A percentile compares a stretch with the other conserved stretches of the same genome.
These are phyloP conservation scores for Gaeumannomyces tritici DNA, from an alignment of 2,329 filamentous ascomycete species.

Conservation along the genomic window DNA sequence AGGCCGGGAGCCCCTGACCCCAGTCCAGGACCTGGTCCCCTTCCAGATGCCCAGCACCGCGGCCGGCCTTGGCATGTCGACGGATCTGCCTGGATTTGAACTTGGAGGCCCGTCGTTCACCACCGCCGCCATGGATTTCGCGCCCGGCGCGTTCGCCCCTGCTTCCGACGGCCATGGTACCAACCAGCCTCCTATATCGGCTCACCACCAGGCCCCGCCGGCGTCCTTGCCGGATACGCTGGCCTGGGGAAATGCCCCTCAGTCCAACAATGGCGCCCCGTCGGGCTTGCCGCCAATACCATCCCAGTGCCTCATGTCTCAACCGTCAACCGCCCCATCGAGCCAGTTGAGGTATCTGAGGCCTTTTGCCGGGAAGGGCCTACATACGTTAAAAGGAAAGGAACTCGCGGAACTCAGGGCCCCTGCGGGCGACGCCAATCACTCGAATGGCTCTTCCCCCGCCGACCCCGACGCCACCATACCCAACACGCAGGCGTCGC, in stretches of 20 bases:
- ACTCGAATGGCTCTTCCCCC: neutral
- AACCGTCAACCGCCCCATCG: constrained; percentile 43
- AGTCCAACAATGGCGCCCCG: constrained; percentile 25
- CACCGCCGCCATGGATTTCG: constrained; percentile 8
- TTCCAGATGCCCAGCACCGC: constrained; percentile 25
- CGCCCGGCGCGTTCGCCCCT: neutral
- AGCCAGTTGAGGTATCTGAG: constrained; percentile 38
- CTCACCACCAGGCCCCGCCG: constrained; percentile 17
- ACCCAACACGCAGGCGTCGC: neutral
- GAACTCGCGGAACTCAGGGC: neutral
- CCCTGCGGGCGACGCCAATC: constrained; percentile 8
- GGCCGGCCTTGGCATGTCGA: constrained; percentile 18
- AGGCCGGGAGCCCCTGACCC: constrained; percentile 41
- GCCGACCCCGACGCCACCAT: neutral
- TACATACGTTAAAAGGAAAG: constrained; percentile 37
- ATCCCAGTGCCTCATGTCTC: constrained; percentile 38
- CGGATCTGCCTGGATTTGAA: constrained; percentile 24
- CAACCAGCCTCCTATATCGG: constrained; percentile 6
- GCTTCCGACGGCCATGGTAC: neutral
- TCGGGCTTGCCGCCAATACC: constrained; percentile 34
- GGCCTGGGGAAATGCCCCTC: constrained; percentile 35
- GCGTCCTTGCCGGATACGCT: constrained; percentile 46
- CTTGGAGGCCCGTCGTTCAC: constrained; percentile 25
- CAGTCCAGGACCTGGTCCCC: constrained; percentile 33
- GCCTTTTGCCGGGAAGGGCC: constrained; percentile 46